These are phyloP conservation scores for Hordeum marinum DNA, from an alignment of 176 grass and related monocot species.

Conservation along the genomic window DNA sequence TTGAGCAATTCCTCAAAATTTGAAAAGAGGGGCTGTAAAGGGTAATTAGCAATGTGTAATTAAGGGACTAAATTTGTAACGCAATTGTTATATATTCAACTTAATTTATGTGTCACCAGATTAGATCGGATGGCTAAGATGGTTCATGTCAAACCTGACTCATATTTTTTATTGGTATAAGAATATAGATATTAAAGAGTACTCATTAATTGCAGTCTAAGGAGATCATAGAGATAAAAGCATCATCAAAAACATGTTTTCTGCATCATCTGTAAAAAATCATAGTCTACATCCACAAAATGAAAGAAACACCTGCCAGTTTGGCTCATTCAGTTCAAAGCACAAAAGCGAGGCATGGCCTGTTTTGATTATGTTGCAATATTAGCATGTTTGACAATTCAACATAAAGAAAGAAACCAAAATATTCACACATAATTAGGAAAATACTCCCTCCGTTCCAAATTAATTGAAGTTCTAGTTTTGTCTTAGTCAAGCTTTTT, in stretches of 20 bases:
- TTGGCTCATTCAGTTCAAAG: not conserved
- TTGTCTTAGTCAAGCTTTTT: not conserved
- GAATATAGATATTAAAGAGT: not conserved
- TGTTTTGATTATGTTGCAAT: not conserved
- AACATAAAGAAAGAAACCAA: not conserved
- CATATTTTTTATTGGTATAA: not conserved
- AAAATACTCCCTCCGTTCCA: not conserved
- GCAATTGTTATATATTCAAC: not conserved
- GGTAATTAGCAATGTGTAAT: not conserved
- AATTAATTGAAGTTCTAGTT: not conserved
- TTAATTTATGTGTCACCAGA: not conserved
- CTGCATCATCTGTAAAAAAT: not conserved
- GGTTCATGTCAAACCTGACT: not conserved
- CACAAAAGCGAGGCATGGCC: not conserved
- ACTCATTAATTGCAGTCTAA: not conserved
- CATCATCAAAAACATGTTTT: not conserved
- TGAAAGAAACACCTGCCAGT: not conserved
- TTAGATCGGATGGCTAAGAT: not conserved
- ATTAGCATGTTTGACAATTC: not conserved
- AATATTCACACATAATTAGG: conserved; percentile 13
- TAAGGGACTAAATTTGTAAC: not conserved
- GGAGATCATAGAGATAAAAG: not conserved
- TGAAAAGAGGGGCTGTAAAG: not conserved
- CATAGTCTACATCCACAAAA: not conserved
- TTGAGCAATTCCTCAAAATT: not conserved